Base-by-base conservation (phyloP, 1,284 basidiomycete species). In the Ustilago crameri region DNA sequence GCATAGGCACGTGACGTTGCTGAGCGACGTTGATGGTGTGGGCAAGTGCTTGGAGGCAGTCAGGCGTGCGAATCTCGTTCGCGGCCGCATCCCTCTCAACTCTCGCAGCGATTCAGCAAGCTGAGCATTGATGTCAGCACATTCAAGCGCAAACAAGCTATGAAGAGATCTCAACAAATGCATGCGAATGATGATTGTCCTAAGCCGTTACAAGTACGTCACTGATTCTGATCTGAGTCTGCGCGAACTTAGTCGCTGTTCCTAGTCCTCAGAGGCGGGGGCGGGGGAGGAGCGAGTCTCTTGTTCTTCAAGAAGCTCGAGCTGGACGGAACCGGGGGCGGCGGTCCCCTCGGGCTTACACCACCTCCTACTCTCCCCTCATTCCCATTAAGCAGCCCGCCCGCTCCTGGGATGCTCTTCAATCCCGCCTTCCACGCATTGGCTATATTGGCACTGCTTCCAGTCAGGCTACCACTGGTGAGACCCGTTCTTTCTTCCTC, bases 1-100 rank as follows among this genome's bases (percentile, higher is more conserved):
- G 15, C 65, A 80, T 45, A 59, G 81, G 5, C 81, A 82, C 40
- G 79, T 82, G 1, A 72, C 68, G 9, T 44, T 82, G 44, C 41
- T 82, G 3, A 74, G 70, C 41, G 81, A 82, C 26, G 53, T 82
- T 4, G 68, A 71, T 32, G 62, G 50, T 0, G 38, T 71, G 7
- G 68, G 62, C 2, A 66, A 65, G 40, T 71, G 68, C 26, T 30
- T 71, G 17, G 68, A 71, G 26, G 67, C 61, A 18, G 45, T 65
- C 4, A 48, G 61, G 9, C 51, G 67, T 40, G 67, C 67, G 0
- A 64, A 64, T 23, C 30, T 69, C n/a, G 52, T 59, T 4, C 30
- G 66, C 9, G 51, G 51, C 1, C 42, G 66, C 2, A 8, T 62
- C 18, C 24, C 34, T 9, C 27, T 34, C 9, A 14, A 22, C 3